Evolutionary conservation across 306 rosid genomes (phyloP).

Genomic region (Castanea crenata): DNA sequence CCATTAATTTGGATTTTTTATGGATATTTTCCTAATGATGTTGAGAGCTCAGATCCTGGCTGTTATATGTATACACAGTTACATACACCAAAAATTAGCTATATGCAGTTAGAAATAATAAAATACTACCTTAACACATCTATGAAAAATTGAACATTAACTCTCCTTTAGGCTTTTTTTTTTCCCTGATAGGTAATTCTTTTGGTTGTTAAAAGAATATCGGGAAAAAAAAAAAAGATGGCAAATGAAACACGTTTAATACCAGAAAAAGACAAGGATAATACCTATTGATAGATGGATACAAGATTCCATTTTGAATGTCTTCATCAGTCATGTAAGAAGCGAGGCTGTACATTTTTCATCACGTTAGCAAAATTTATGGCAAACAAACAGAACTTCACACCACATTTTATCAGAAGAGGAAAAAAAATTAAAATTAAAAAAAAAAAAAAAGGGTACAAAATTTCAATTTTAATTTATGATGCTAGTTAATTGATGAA

Average conservation of each 20-base stretch:
- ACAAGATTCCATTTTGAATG: constrained; percentile 65
- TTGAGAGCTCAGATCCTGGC: background rate
- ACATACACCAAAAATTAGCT: background rate
- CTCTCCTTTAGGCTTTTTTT: background rate
- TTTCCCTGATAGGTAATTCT: background rate
- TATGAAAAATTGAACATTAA: background rate
- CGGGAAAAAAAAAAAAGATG: background rate
- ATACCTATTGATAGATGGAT: constrained; percentile 80
- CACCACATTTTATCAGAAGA: constrained; percentile 6
- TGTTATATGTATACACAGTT: background rate
- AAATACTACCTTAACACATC: background rate
- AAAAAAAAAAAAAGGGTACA: background rate
- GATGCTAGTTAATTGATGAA: background rate
- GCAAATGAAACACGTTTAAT: background rate
- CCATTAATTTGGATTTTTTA: background rate
- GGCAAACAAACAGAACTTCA: constrained; percentile 8
- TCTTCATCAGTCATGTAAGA: constrained; percentile 90
- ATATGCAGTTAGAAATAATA: background rate
- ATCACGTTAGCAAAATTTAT: constrained; percentile 37
- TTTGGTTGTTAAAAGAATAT: background rate
- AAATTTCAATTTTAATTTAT: constrained; percentile 2
- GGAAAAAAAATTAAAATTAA: background rate
- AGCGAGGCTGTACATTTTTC: constrained; percentile 73
- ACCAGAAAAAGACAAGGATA: constrained; percentile 10
- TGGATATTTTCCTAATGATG: background rate